These are phyloP conservation scores for Hapsidospora chrysogenum DNA, from an alignment of 495 filamentous ascomycete species.

Conservation along the genomic window DNA sequence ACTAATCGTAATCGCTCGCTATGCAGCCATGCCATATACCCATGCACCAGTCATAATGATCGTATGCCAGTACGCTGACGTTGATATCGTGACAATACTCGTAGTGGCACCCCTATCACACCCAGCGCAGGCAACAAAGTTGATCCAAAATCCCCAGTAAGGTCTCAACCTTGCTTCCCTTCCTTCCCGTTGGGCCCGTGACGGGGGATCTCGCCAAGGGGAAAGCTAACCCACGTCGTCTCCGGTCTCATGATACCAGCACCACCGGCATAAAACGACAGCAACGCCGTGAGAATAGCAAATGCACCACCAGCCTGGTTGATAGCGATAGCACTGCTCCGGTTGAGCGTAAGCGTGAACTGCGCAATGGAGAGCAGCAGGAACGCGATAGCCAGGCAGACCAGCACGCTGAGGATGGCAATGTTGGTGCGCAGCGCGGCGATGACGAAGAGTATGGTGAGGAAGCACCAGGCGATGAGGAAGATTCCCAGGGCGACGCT, in stretches of 20 bases:
- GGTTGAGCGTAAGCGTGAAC: conserved; percentile 20
- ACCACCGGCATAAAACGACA: conserved; percentile 80
- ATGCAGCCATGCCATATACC: no score
- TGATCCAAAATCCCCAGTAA: no score
- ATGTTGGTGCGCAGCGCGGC: conserved; percentile 74
- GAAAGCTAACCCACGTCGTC: conserved; percentile 2
- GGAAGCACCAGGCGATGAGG: conserved; percentile 79
- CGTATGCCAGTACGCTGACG: no score
- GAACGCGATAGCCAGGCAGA: conserved; percentile 72
- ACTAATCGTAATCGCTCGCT: no score
- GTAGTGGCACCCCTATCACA: no score
- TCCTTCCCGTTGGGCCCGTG: neutral
- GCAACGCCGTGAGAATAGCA: conserved; percentile 61
- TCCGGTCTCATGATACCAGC: conserved; percentile 44
- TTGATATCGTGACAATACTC: no score
- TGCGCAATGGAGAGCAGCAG: conserved; percentile 60
- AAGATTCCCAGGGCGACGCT: conserved; percentile 56
- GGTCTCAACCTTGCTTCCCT: no score
- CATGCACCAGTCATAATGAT: no score
- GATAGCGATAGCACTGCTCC: conserved; percentile 14
- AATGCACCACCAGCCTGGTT: conserved; percentile 67
- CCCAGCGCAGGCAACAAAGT: no score
- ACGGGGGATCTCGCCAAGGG: conserved; percentile 2
- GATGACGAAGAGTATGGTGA: conserved; percentile 64
- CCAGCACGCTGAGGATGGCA: conserved; percentile 77